A percentile compares a stretch with the other conserved stretches of the same genome.
These are phyloP conservation scores for Aspergillus sp. DNA, from an alignment of 2,329 filamentous ascomycete species.

Conservation along the genomic window DNA sequence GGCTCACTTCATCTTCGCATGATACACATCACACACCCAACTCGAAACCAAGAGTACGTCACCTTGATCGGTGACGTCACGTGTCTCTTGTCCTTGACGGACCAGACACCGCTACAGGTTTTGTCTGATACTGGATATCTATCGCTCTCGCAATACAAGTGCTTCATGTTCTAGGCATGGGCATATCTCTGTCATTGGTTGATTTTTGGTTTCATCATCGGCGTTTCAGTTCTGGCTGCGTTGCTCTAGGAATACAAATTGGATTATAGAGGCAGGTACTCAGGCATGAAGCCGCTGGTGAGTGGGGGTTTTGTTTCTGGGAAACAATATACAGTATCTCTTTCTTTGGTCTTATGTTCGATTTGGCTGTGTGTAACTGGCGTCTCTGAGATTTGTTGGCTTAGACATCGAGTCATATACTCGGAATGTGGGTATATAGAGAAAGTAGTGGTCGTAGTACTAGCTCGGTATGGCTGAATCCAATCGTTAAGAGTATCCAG, in stretches of 20 bases:
- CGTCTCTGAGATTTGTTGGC: too few relatives aligned
- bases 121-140: too few relatives aligned
- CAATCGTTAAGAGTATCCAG: too few relatives aligned
- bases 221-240: neutral
- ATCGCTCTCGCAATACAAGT: neutral
- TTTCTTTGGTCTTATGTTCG: neutral
- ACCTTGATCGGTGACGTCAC: neutral
- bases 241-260: neutral
- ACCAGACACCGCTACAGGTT: neutral
- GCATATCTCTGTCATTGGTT: neutral
- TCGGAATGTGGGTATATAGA: too few relatives aligned
- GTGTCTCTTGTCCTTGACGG: neutral
- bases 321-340: neutral
- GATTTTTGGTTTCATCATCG: neutral
- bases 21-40: neutral
- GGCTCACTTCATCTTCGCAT: neutral
- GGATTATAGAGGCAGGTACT: neutral
- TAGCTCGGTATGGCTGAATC: too few relatives aligned
- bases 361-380: too few relatives aligned
- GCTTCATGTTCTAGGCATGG: constrained; percentile 1
- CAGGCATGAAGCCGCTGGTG: too few relatives aligned
- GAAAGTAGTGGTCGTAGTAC: too few relatives aligned
- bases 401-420: too few relatives aligned
- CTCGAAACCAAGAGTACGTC: neutral
- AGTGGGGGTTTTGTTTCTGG: neutral